phyloP scores from a whole-genome alignment of 345 rosid species.

The Laguncularia racemosa region DNA sequence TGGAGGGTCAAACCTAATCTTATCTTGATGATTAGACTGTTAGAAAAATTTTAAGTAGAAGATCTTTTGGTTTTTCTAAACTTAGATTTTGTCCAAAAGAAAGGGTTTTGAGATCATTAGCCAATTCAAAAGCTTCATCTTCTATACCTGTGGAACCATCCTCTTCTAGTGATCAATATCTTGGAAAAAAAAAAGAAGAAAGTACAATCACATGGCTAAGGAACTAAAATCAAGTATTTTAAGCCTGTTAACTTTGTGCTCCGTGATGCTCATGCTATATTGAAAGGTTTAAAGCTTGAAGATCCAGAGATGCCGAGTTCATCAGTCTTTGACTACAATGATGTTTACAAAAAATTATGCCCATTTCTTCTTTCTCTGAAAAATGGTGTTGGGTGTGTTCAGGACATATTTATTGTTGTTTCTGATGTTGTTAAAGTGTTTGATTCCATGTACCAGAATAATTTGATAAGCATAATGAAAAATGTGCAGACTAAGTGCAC shows the following conservation, averaged over 20 bases:
- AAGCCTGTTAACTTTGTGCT: constrained; percentile 47
- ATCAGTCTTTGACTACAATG: constrained; percentile 80
- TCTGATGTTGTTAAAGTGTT: constrained; percentile 85
- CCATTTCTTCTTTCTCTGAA: constrained; percentile 49
- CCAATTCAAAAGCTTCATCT: constrained; percentile 58
- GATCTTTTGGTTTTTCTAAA: constrained; percentile 54
- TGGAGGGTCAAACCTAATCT: constrained; percentile 34
- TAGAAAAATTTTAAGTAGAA: constrained; percentile 23
- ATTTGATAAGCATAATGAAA: constrained; percentile 45
- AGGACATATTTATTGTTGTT: constrained; percentile 50
- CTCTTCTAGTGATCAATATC: constrained; percentile 9
- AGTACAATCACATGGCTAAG: background rate
- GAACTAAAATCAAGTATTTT: constrained; percentile 12
- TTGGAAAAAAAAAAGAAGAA: constrained; percentile 11
- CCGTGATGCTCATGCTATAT: constrained; percentile 57
- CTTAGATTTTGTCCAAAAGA: constrained; percentile 64
- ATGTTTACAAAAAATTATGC: constrained; percentile 58
- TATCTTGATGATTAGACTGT: constrained; percentile 35
- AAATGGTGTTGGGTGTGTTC: constrained; percentile 30
- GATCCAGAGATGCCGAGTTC: constrained; percentile 68
- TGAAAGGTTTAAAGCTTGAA: constrained; percentile 58
- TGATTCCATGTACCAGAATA: constrained; percentile 70
- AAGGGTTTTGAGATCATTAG: constrained; percentile 56
- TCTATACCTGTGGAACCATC: constrained; percentile 16
- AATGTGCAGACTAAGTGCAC: constrained; percentile 37